Base-by-base conservation (phyloP, 2,329 filamentous ascomycete genomes). In the Geosmithia flava region DNA sequence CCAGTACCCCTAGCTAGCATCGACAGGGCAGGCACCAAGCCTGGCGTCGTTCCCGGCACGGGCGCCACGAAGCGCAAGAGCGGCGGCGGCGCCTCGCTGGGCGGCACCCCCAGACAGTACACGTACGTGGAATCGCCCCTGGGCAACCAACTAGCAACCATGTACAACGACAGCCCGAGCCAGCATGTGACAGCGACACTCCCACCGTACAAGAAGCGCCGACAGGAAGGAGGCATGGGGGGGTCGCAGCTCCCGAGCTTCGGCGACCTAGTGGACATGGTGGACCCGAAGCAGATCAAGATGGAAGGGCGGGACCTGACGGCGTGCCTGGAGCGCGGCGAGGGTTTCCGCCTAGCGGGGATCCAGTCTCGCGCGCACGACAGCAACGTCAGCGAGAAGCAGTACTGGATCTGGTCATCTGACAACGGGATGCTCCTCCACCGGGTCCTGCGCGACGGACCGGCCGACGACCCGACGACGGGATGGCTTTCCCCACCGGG, bases 331-430 rank as follows among this genome's bases (percentile, higher is more conserved):
- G 33, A 37, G 5, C 64, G 63, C 20, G 58, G 62, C 13, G 63
- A 66, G 10, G 75, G 80, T 57, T 80, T 70, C 63, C 69, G 72
- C 16, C 56, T 80, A 13, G 62, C 69, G 44, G 71, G 76, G 52
- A 68, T 80, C 53, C 76, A 76, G 60, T 72, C 70, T 2, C 59
- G 62, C 15, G 53, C 62, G 11, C 64, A 70, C 46, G 71, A 73
- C 1, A 74, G 69, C 20, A 71, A 69, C 47, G 59, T 63, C 2
- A 55, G 63, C 13, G 69, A 74, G 5, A 76, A 72, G 13, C 75
- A 79, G 55, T 78, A 78, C 59, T 76, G 73, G 73, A 72, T 73
- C 46, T 78, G 70, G 69, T 54, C 70, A 3, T 62, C 62, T 8
- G 57, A 65, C 29, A 55, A 56, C 7, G 62, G 55, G 17, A 54